Conservation (phyloP, 257 asterid genomes). For the Orobanche coerulescens region DNA sequence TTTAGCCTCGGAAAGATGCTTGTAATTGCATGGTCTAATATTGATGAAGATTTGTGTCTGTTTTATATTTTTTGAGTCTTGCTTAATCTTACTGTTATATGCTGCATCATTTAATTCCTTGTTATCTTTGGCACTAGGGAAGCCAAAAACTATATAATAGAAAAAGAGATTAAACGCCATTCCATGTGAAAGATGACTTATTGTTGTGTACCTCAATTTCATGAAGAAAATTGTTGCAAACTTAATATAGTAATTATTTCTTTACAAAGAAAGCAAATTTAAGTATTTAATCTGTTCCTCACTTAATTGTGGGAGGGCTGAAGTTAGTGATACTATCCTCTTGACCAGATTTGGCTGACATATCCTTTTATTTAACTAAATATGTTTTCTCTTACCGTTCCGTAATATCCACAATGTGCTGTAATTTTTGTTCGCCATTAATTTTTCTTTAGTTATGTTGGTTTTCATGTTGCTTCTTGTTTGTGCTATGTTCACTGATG, state of each 20-base stretch:
- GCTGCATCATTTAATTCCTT: too few relatives aligned
- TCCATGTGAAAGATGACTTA: neutral
- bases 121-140: neutral
- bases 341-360: neutral
- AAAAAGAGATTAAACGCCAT: neutral
- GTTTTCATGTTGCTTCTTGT: neutral
- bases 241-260: neutral
- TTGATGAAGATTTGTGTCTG: neutral
- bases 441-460: neutral
- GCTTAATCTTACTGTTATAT: neutral
- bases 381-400: neutral
- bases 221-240: neutral
- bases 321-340: neutral
- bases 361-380: neutral
- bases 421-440: neutral
- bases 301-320: neutral
- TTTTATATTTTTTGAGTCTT: neutral
- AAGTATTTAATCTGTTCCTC: neutral
- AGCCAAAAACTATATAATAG: too few relatives aligned
- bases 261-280: neutral
- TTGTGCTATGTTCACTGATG: neutral
- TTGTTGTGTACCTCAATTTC: neutral
- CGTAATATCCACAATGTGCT: neutral
- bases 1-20: neutral
- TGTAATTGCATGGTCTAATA: neutral